A percentile compares a stretch with the other conserved stretches of the same genome.
Conservation (phyloP, 768 basidiomycete genomes). For the Tricholoma sp. region DNA sequence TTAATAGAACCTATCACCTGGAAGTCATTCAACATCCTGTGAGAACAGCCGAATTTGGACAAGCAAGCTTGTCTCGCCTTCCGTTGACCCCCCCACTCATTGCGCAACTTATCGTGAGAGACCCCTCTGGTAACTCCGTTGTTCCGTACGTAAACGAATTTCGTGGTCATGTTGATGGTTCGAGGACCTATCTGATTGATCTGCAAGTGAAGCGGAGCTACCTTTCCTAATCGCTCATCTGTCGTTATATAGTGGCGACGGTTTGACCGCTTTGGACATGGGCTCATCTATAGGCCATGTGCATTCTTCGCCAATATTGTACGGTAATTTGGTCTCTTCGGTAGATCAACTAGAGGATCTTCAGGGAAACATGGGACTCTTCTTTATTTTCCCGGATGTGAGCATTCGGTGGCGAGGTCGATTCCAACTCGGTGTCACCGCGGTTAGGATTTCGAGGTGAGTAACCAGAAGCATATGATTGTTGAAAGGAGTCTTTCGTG, state of each 20-base stretch:
- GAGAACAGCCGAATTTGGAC: constrained; percentile 77
- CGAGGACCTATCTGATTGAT: constrained; percentile 10
- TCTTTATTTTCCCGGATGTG: constrained; percentile 89
- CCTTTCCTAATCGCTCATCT: constrained; percentile 86
- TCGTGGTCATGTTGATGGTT: constrained; percentile 4
- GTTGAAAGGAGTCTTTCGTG: constrained; percentile 17
- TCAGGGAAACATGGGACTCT: constrained; percentile 75
- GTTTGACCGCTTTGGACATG: constrained; percentile 56
- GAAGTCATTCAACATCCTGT: constrained; percentile 84
- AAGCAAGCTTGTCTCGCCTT: constrained; percentile 67
- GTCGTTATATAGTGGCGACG: constrained; percentile 69
- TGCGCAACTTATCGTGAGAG: constrained; percentile 71
- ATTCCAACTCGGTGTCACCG: constrained; percentile 69
- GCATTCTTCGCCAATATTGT: constrained; percentile 57
- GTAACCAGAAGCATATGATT: constrained; percentile 16
- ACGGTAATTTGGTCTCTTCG: constrained; percentile 82
- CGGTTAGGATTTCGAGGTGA: constrained; percentile 74
- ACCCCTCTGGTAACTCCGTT: constrained; percentile 63
- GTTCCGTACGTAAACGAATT: constrained; percentile 61
- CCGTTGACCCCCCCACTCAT: constrained; percentile 84
- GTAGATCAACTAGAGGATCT: constrained; percentile 77
- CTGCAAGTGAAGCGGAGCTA: constrained; percentile 71
- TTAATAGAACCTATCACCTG: constrained; percentile 64
- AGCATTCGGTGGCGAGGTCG: constrained; percentile 75
- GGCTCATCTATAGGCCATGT: constrained; percentile 50